phyloP scores from a whole-genome alignment of 345 rosid species.

The Tarenaya hassleriana region DNA sequence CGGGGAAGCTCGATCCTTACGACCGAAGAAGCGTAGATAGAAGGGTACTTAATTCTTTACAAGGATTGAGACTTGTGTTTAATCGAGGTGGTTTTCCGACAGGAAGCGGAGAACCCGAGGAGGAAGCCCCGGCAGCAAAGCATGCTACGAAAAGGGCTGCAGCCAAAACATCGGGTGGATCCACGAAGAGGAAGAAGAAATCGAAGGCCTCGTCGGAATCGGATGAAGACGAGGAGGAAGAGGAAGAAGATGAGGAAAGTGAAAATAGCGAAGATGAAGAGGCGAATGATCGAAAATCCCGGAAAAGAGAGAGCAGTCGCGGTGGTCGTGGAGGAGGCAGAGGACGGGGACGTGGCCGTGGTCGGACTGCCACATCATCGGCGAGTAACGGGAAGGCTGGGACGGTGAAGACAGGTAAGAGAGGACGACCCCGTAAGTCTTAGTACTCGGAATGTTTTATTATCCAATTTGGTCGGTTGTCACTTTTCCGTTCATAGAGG shows the following conservation, averaged over 20 bases:
- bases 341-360: conserved; percentile 39
- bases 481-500: conserved; percentile 15
- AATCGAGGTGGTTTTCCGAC: conserved; percentile 8
- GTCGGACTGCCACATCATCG: conserved; percentile 34
- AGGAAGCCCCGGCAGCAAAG: conserved; percentile 32
- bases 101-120: conserved; percentile 45
- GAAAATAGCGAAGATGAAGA: conserved; percentile 46
- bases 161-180: conserved; percentile 29
- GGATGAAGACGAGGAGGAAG: conserved; percentile 48
- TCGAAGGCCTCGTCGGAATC: conserved; percentile 52
- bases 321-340: conserved; percentile 52
- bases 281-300: conserved; percentile 39
- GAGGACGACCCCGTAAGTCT: conserved; percentile 76
- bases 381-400: conserved; percentile 36
- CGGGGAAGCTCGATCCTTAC: no score
- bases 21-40: no score
- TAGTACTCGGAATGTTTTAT: conserved; percentile 21
- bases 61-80: not conserved
- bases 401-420: conserved; percentile 43
- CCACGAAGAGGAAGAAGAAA: conserved; percentile 56
- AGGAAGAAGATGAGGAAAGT: conserved; percentile 32
- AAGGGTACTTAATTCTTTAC: not conserved
- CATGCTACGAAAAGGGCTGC: conserved; percentile 39
- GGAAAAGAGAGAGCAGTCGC: conserved; percentile 36
- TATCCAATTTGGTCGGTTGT: conserved; percentile 15